Percentiles rank a stretch among this genome's conserved stretches.
Conservation (phyloP, 331 rosid species). For the Erythrophleum ivorense region DNA sequence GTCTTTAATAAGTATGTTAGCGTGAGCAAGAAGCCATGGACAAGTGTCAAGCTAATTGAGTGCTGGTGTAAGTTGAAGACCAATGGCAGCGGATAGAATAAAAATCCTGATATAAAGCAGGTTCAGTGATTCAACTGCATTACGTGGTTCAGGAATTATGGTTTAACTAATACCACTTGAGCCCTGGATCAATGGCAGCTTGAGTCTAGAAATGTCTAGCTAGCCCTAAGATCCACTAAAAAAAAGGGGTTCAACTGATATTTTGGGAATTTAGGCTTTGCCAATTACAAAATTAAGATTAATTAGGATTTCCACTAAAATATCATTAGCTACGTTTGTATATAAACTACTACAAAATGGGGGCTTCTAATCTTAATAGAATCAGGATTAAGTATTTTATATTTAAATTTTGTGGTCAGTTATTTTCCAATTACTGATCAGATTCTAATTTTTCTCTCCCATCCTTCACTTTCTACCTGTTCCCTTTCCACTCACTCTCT, state of each 20-base stretch:
- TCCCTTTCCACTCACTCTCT: not conserved
- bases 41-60: slow-evolving; percentile 2
- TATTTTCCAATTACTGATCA: not conserved
- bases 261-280: not conserved
- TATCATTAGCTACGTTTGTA: not conserved
- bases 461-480: slow-evolving; percentile 3
- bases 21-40: not conserved
- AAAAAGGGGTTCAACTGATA: not conserved
- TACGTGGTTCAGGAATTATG: slow-evolving; percentile 1
- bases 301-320: not conserved
- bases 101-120: not conserved
- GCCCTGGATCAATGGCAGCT: not conserved
- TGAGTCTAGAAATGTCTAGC: not conserved
- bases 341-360: not conserved
- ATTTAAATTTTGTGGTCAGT: not conserved
- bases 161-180: slow-evolving; percentile 14
- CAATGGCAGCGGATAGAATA: not conserved
- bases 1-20: not conserved
- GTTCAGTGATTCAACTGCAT: slow-evolving; percentile 9
- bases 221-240: not conserved
- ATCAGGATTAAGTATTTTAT: slow-evolving; percentile 33
- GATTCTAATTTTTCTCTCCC: slow-evolving; percentile 14
- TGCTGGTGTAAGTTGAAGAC: not conserved
- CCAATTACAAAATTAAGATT: not conserved
- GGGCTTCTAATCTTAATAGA: slow-evolving; percentile 14